These are phyloP conservation scores for Ceratorhiza oryzae-sativae DNA, from an alignment of 1,284 basidiomycete species.

Conservation along the genomic window DNA sequence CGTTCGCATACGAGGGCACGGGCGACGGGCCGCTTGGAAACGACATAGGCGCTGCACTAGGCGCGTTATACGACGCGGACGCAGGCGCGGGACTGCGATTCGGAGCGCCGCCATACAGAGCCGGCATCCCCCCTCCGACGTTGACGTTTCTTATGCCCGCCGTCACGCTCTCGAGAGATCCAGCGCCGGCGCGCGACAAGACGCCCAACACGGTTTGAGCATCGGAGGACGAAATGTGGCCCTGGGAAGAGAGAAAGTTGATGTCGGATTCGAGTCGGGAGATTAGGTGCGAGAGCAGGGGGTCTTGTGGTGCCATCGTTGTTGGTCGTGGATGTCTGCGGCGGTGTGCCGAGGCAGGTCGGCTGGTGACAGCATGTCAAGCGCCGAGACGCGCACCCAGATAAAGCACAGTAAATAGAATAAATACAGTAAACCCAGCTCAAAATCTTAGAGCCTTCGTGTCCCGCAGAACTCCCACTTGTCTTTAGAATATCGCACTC, in stretches of 20 bases:
- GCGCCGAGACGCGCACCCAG: not conserved
- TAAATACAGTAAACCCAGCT: not conserved
- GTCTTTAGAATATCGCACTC: constrained; percentile 57
- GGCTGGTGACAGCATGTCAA: constrained; percentile 10
- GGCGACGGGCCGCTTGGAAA: constrained; percentile 41
- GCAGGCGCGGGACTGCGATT: no score
- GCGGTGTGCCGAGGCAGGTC: not conserved
- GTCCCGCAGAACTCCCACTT: no score
- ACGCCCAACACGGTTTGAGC: constrained; percentile 61
- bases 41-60: constrained; percentile 45
- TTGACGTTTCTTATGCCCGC: constrained; percentile 41
- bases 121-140: not conserved
- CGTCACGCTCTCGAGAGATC: constrained; percentile 41
- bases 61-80: constrained; percentile 30
- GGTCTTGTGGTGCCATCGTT: constrained; percentile 47
- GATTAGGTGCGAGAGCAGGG: constrained; percentile 63
- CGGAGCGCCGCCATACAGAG: no score
- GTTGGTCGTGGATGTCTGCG: not conserved
- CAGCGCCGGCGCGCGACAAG: constrained; percentile 51
- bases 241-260: constrained; percentile 65
- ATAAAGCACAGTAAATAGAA: constrained; percentile 11
- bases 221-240: constrained; percentile 62
- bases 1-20: not conserved
- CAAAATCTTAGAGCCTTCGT: no score
- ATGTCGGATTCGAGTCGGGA: constrained; percentile 69